Conservation (phyloP, 345 rosid genomes). For the Rhodomyrtus tomentosa region DNA sequence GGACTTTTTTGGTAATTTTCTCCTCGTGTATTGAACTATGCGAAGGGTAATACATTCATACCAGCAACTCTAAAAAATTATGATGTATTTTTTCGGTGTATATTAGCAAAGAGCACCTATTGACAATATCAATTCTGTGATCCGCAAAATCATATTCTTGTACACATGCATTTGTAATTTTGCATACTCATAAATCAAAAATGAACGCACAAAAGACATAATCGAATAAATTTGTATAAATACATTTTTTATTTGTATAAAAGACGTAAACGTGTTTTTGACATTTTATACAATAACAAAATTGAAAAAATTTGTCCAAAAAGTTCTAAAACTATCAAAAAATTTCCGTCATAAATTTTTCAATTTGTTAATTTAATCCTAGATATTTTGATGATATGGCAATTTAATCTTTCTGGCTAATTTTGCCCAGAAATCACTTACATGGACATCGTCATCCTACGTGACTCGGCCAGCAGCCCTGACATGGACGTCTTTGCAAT, state of each 20-base stretch:
- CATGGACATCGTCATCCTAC: fast-evolving
- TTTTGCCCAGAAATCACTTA: background rate
- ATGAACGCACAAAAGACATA: background rate
- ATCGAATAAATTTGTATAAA: background rate
- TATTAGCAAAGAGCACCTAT: background rate
- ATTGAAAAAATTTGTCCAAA: background rate
- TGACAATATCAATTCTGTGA: background rate
- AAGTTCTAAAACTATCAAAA: background rate
- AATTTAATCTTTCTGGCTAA: background rate
- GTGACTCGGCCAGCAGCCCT: fast-evolving
- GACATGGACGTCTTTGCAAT: background rate
- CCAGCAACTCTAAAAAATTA: background rate
- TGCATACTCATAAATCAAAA: background rate
- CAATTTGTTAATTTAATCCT: background rate
- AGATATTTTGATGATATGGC: fast-evolving
- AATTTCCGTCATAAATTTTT: background rate
- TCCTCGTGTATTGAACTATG: background rate
- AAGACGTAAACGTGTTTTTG: too few species aligned
- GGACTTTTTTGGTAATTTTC: too few species aligned
- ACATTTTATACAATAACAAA: too few species aligned
- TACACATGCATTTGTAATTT: background rate
- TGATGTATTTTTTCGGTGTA: background rate
- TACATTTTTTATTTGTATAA: background rate
- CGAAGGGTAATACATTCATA: background rate
- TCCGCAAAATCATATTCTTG: background rate